These are phyloP conservation scores for Leccinum barrowsii DNA, from an alignment of 768 basidiomycete species.

Conservation along the genomic window DNA sequence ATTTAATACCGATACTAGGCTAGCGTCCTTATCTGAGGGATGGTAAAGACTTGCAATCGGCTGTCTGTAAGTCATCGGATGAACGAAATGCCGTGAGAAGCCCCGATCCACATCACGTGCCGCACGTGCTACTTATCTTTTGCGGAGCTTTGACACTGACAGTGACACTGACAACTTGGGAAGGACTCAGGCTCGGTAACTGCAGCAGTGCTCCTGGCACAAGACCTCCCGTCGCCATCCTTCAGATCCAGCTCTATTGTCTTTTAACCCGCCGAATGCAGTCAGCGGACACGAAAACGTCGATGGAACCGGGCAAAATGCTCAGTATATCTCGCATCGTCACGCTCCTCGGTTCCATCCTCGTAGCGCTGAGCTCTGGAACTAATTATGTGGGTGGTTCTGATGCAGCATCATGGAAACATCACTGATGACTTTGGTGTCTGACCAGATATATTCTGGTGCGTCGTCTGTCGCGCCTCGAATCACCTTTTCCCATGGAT, in stretches of 20 bases:
- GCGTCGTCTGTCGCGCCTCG: not conserved
- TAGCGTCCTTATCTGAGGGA: no score
- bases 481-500: not conserved
- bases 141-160: not conserved
- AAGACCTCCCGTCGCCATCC: not conserved
- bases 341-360: constrained; percentile 51
- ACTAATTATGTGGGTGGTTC: constrained; percentile 65
- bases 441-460: constrained; percentile 30
- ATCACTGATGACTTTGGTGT: not conserved
- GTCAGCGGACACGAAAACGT: constrained; percentile 7
- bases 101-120: no score
- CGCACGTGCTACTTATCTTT: not conserved
- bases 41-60: no score
- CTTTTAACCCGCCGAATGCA: constrained; percentile 4
- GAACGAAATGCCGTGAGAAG: no score
- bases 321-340: constrained; percentile 41
- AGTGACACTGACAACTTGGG: not conserved
- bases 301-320: constrained; percentile 24
- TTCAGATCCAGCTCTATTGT: not conserved
- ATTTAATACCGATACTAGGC: not conserved
- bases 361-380: constrained; percentile 62
- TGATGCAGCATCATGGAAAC: not conserved
- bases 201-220: not conserved
- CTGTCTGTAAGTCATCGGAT: no score
- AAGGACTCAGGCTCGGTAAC: not conserved